Evolutionary conservation across 164 flowering plant species (phyloP).

Genomic region (grape (Vitis vinifera)): DNA sequence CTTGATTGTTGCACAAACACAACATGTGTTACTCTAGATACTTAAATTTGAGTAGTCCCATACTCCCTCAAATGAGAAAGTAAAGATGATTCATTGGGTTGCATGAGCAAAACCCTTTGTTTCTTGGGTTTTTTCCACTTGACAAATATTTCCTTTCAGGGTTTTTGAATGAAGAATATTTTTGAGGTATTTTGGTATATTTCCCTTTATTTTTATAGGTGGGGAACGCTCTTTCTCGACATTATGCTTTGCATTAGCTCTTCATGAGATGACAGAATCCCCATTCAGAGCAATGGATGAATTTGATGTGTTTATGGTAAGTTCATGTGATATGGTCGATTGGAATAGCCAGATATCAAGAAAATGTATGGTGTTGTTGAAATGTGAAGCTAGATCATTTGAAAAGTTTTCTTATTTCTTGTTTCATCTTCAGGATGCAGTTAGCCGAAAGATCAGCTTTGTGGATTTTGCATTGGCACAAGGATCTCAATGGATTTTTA

Average conservation of each 20-base stretch:
- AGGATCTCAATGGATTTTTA: slow-evolving; percentile 95
- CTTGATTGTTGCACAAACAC: too few relatives aligned
- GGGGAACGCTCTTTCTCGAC: slow-evolving; percentile 97
- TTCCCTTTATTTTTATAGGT: slow-evolving; percentile 41
- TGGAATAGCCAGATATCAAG: too few relatives aligned
- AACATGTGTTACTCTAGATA: too few relatives aligned
- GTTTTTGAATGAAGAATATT: too few relatives aligned
- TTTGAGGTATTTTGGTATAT: not conserved
- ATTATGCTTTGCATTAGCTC: slow-evolving; percentile 89
- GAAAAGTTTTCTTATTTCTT: not conserved
- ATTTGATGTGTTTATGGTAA: slow-evolving; percentile 98
- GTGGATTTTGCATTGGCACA: slow-evolving; percentile 83
- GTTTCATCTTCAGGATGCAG: slow-evolving; percentile 75
- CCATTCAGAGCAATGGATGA: slow-evolving; percentile 99
- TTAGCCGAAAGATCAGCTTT: slow-evolving; percentile 91
- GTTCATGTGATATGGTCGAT: not conserved
- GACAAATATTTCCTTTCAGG: too few relatives aligned
- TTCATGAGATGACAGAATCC: slow-evolving; percentile 92
- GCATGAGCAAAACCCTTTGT: too few relatives aligned
- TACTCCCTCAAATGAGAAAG: too few relatives aligned
- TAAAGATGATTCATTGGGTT: too few relatives aligned
- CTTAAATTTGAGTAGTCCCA: too few relatives aligned
- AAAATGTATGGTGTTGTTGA: not conserved
- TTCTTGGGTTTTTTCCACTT: too few relatives aligned
- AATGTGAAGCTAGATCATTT: not conserved